These are phyloP conservation scores for Ambrosia trifida DNA, from an alignment of 129 eudicot genomes.

Conservation along the genomic window DNA sequence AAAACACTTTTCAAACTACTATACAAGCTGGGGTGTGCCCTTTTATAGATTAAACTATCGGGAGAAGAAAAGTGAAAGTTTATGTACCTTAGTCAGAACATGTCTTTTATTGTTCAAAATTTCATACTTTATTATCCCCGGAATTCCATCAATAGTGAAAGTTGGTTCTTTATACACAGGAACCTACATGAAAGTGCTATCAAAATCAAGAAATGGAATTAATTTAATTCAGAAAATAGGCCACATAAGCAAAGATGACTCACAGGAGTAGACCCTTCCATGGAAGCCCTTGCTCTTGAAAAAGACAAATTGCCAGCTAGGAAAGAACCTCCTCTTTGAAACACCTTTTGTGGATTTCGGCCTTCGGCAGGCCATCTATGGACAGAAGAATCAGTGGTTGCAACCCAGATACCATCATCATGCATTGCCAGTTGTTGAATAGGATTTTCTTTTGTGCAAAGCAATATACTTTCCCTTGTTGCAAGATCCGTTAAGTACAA, in stretches of 20 bases:
- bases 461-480: constrained; percentile 90
- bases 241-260: constrained; percentile 29
- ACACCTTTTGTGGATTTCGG: constrained; percentile 73
- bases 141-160: constrained; percentile 70
- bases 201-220: constrained; percentile 5
- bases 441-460: constrained; percentile 87
- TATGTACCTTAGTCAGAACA: constrained; percentile 83
- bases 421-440: constrained; percentile 78
- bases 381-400: constrained; percentile 87
- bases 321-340: constrained; percentile 91
- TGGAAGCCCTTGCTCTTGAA: constrained; percentile 91
- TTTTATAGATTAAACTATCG: neutral
- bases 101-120: constrained; percentile 85
- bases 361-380: constrained; percentile 96
- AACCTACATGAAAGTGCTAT: constrained; percentile 47
- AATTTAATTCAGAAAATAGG: neutral
- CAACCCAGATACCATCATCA: constrained; percentile 90
- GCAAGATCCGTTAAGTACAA: constrained; percentile 88
- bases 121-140: constrained; percentile 95
- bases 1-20: constrained; percentile 4
- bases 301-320: constrained; percentile 97
- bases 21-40: constrained; percentile 1
- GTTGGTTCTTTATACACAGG: constrained; percentile 87
- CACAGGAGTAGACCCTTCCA: constrained; percentile 97
- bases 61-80: neutral